Evolutionary conservation across 495 filamentous ascomycete genomes (phyloP), one percentile per base, ranked within the genome.

Genomic region (Hypoxylon subgilvum): DNA sequence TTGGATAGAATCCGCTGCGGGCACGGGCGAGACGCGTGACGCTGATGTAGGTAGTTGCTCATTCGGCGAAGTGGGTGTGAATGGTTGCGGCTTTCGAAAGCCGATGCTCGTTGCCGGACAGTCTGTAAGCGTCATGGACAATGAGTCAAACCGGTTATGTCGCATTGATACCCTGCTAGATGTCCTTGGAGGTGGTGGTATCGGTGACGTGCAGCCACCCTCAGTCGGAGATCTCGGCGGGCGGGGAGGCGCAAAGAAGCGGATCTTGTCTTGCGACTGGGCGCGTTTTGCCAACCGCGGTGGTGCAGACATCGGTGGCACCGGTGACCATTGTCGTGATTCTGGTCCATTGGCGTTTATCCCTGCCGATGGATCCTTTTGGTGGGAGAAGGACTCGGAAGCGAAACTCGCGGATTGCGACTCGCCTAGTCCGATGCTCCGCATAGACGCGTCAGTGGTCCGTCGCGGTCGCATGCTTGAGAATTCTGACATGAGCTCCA

Each of bases 381-480:
- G 51, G 51, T 71, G 50, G 16, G 63, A 68, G 21, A 76, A 67
- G 3, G 72, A 68, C 60, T 87, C 83, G 3, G 82, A 77, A 8
- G 86, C 85, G 63, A 83, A 83, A 68, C 82, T 82, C 36, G 79
- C 73, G 68, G 84, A 86, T 63, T 86, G 82, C 31, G 91, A 71
- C 47, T 90, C 82, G 12, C 87, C 77, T 2, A 83, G 82, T 32
- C 78, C 80, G 58, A 87, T 86, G 13, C 83, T 86, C 61, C 82
- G 82, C 22, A 89, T 72, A 23, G 79, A 80, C 6, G 82, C 76
- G 38, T 78, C 52, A 16, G 66, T 77, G 10, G 87, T 82, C 23
- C 77, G 74, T 63, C 90, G 89, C n/a, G 86, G 80, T 45, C 84
- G 82, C 50, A 89, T 81, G 10, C 84, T 81, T 31, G 83, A 85